Conservation (phyloP, 805 yeast genomes). For the Wickerhamomyces queroliae region DNA sequence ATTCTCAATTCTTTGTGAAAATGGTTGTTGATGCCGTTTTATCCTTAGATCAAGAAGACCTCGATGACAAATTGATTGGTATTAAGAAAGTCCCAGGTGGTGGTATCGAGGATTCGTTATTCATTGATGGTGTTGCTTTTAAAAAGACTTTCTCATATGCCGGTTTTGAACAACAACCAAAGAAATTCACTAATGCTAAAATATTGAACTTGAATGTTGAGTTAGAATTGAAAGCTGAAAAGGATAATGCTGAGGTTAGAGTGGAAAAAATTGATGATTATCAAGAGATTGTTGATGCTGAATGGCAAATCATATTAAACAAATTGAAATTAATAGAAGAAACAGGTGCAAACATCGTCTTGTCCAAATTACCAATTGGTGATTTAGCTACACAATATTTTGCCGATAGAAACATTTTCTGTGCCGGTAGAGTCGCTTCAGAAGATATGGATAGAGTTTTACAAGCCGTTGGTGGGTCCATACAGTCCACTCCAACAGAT, state of each 20-base stretch:
- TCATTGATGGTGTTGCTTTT: slow-evolving; percentile 93
- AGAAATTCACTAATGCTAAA: slow-evolving; percentile 72
- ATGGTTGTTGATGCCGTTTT: slow-evolving; percentile 97
- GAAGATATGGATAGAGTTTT: slow-evolving; percentile 93
- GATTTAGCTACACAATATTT: slow-evolving; percentile 98
- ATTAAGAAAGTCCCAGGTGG: slow-evolving; percentile 96
- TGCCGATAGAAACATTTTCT: slow-evolving; percentile 92
- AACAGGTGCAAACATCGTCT: slow-evolving; percentile 88
- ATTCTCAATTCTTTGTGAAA: slow-evolving; percentile 84
- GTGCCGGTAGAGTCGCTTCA: slow-evolving; percentile 90
- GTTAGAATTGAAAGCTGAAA: slow-evolving; percentile 94
- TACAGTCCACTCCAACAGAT: slow-evolving; percentile 75
- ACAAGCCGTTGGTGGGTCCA: slow-evolving; percentile 88
- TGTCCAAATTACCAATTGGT: slow-evolving; percentile 94
- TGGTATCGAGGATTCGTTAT: slow-evolving; percentile 86
- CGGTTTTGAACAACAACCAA: slow-evolving; percentile 98
- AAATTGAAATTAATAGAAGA: slow-evolving; percentile 78
- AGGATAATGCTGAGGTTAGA: slow-evolving; percentile 97
- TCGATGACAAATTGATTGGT: slow-evolving; percentile 89
- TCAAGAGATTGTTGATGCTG: slow-evolving; percentile 98
- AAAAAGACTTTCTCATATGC: slow-evolving; percentile 97
- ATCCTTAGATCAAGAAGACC: slow-evolving; percentile 74
- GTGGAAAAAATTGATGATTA: slow-evolving; percentile 91
- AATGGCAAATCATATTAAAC: slow-evolving; percentile 88
- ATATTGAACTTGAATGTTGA: slow-evolving; percentile 85